Percentiles rank a stretch among this genome's conserved stretches.
Evolutionary conservation across 805 yeast genomes (phyloP).

Genomic region (Yamadazyma nakazawae): DNA sequence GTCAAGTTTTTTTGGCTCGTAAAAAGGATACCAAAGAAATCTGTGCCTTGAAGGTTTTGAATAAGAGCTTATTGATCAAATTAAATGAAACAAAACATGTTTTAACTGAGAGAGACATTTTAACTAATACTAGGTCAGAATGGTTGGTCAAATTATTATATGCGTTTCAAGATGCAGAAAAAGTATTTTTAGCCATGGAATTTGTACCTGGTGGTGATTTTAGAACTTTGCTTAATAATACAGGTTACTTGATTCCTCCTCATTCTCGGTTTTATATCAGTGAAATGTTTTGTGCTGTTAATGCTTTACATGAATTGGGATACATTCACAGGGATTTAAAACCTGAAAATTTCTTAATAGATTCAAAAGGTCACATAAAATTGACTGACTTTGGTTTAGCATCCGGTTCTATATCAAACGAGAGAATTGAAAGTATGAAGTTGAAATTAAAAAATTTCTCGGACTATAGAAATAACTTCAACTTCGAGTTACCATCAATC

Average conservation of each 20-base stretch:
- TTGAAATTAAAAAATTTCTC: conserved; percentile 64
- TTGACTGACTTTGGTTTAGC: conserved; percentile 96
- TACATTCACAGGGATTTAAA: conserved; percentile 96
- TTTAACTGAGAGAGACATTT: conserved; percentile 90
- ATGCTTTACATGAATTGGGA: conserved; percentile 90
- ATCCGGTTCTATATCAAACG: conserved; percentile 91
- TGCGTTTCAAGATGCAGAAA: conserved; percentile 91
- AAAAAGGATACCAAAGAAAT: conserved; percentile 93
- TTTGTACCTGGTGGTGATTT: conserved; percentile 99
- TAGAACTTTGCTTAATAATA: conserved; percentile 88
- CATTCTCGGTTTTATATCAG: conserved; percentile 94
- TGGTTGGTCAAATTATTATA: conserved; percentile 93
- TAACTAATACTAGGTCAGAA: conserved; percentile 92
- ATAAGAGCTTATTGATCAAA: conserved; percentile 79
- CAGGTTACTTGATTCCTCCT: conserved; percentile 88
- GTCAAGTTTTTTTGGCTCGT: conserved; percentile 95
- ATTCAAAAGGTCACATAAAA: conserved; percentile 86
- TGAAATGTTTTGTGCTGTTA: conserved; percentile 95
- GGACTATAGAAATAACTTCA: conserved; percentile 52
- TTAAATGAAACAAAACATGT: conserved; percentile 95
- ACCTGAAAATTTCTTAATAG: conserved; percentile 91
- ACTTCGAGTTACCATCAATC: conserved; percentile 61
- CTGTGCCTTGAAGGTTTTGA: conserved; percentile 90
- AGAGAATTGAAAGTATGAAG: conserved; percentile 90
- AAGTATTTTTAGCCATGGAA: conserved; percentile 95